Base-by-base conservation (phyloP, 305 asterid species). In the Solanum hybrid region DNA sequence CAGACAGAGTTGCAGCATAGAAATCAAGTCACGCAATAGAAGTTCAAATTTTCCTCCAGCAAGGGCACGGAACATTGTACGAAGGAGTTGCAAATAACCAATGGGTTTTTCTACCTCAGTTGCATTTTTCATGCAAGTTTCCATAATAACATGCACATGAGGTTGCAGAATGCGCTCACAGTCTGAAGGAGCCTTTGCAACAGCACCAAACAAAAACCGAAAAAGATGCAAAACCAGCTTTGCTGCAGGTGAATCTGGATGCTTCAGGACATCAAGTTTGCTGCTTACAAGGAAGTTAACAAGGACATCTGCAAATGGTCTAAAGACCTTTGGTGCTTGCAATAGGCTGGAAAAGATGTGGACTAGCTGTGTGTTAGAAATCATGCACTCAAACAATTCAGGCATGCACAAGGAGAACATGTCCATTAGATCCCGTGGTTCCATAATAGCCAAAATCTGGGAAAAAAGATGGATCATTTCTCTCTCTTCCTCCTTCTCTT, bases 381-480 rank as follows among this genome's bases (percentile, higher is more conserved):
- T 95, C 99, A 97, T 98, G 99, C 98, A 94, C 90, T 98, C 99
- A 90, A 98, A 98, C 91, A 98, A 98, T 92, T 97, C 98, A 3
- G 98, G 96, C 99, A 98, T 97, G 96, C 99, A 98, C 95, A 98
- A 92, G 20, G 99, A 96, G 84, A 98, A 98, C 99, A 98, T 98
- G 94, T 98, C 99, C 99, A 98, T 98, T 85, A 98, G 93, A 90
- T 98, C 99, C 51, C 99, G 97, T 82, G 99, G 99, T 91, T 98
- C 99, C 99, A 97, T 98, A 89, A 97, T 98, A 91, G 99, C 96
- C 94, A 98, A 93, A 92, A 98, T 96, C 92, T 96, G 97, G 92
- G 99, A 98, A 89, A 98, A 98, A 41, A 96, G 95, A 89, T 92
- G 95, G 93, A 97, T 94, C 99, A 98, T 98, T 87, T 98, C 99